phyloP scores from a whole-genome alignment of 1,284 basidiomycete species.

The Cryptococcus sp. region DNA sequence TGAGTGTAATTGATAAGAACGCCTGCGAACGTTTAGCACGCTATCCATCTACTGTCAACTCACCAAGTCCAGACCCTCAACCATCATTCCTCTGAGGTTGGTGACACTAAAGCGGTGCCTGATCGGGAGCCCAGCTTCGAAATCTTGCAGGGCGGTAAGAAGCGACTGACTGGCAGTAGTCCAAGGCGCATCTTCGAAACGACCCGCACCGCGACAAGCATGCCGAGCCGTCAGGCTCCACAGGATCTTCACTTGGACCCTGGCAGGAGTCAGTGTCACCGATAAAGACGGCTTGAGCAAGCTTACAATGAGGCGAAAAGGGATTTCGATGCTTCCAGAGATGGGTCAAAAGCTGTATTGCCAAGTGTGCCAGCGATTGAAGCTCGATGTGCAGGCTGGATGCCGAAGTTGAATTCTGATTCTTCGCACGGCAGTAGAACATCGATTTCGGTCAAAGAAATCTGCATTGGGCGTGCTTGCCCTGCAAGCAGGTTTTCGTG shows the following conservation, averaged over 20 bases:
- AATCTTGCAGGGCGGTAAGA: slow-evolving; percentile 16
- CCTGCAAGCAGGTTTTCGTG: slow-evolving; percentile 19
- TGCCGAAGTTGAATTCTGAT: slow-evolving; percentile 21
- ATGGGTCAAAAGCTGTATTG: not conserved
- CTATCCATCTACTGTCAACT: not conserved
- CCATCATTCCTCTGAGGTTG: slow-evolving; percentile 19
- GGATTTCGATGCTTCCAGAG: slow-evolving; percentile 9
- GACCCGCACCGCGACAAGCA: slow-evolving; percentile 15
- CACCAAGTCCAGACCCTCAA: slow-evolving; percentile 17
- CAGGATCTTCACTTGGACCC: slow-evolving; percentile 19
- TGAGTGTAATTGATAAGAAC: slow-evolving; percentile 18
- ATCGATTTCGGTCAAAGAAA: slow-evolving; percentile 16
- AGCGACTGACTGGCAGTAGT: slow-evolving; percentile 8
- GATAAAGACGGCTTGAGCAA: not conserved
- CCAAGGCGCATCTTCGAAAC: slow-evolving; percentile 8
- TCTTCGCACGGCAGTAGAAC: slow-evolving; percentile 19
- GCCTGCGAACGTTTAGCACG: slow-evolving; percentile 3
- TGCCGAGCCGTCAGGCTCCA: slow-evolving; percentile 19
- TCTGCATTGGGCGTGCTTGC: slow-evolving; percentile 16
- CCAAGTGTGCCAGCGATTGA: slow-evolving; percentile 15
- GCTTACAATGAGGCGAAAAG: slow-evolving; percentile 21
- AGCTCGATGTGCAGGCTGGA: slow-evolving; percentile 8
- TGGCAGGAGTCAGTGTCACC: not conserved
- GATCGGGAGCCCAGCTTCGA: slow-evolving; percentile 12
- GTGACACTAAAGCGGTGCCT: slow-evolving; percentile 16